Percentiles rank a stretch among this genome's conserved stretches.
Evolutionary conservation across 129 eudicot genomes (phyloP).

Genomic region (Sambucus nigra): DNA sequence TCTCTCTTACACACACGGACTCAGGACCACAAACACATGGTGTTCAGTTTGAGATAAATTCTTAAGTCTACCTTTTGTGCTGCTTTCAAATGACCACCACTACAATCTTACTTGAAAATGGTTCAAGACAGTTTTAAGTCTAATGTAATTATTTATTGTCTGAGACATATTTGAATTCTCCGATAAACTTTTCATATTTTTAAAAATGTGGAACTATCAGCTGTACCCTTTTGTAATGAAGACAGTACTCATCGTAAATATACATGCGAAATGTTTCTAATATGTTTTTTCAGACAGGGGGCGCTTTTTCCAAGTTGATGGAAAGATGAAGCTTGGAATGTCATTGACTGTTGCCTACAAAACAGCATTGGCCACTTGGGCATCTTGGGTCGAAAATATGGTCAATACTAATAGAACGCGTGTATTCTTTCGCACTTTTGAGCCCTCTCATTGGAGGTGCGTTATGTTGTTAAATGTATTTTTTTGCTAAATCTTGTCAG

Average conservation of each 20-base stretch:
- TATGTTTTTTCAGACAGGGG: slow-evolving; percentile 57
- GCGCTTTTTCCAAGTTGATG: slow-evolving; percentile 67
- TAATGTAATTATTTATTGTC: too few species aligned
- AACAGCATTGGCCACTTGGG: slow-evolving; percentile 74
- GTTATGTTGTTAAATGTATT: slow-evolving; percentile 3
- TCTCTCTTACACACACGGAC: too few species aligned
- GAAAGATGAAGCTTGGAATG: slow-evolving; percentile 77
- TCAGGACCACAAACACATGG: too few species aligned
- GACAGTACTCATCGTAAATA: background rate
- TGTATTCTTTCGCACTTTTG: slow-evolving; percentile 87
- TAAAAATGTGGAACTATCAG: too few species aligned
- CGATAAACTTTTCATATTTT: too few species aligned
- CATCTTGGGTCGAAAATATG: slow-evolving; percentile 67
- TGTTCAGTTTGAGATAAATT: too few species aligned
- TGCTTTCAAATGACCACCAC: too few species aligned
- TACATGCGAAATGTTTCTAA: slow-evolving; percentile 17
- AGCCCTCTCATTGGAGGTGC: slow-evolving; percentile 92
- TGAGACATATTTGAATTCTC: too few species aligned
- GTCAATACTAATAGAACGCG: slow-evolving; percentile 59
- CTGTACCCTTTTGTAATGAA: background rate
- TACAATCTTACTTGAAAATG: too few species aligned
- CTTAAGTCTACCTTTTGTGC: too few species aligned
- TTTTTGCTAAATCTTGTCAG: background rate
- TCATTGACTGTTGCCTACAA: slow-evolving; percentile 46
- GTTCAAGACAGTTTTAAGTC: too few species aligned